Evolutionary conservation across 495 filamentous ascomycete genomes (phyloP).

Genomic region (Aspergillus mulundensis): DNA sequence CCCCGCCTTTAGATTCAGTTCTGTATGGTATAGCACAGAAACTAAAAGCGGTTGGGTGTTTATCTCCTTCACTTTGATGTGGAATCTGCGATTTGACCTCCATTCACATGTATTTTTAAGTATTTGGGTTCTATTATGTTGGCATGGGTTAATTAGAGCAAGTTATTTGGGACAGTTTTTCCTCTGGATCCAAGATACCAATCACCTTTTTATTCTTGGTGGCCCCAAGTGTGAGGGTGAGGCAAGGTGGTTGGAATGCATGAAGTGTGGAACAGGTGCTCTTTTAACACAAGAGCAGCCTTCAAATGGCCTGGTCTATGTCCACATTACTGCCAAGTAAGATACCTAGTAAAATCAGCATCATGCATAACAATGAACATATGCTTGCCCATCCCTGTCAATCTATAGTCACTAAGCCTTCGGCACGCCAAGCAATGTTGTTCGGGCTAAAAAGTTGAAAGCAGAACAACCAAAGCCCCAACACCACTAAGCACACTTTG

Average conservation of each 20-base stretch:
- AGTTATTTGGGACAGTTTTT: background rate
- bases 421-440: conserved; percentile 10
- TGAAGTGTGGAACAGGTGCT: no score
- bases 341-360: no score
- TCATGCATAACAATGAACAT: no score
- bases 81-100: conserved; percentile 6
- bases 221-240: background rate
- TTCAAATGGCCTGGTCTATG: no score
- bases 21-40: background rate
- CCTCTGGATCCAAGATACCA: background rate
- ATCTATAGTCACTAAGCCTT: background rate
- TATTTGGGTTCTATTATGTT: conserved; percentile 14
- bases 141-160: conserved; percentile 6
- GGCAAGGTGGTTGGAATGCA: background rate
- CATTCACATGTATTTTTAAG: conserved; percentile 21
- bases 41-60: background rate
- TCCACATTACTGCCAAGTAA: no score
- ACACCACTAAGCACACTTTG: background rate
- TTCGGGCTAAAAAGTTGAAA: background rate
- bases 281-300: no score
- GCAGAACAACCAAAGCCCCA: background rate
- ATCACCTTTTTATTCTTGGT: background rate
- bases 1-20: no score
- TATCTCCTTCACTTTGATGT: conserved; percentile 4
- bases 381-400: no score